phyloP scores from a whole-genome alignment of 176 grass and related monocot genomes.

The Panicum miliaceum region DNA sequence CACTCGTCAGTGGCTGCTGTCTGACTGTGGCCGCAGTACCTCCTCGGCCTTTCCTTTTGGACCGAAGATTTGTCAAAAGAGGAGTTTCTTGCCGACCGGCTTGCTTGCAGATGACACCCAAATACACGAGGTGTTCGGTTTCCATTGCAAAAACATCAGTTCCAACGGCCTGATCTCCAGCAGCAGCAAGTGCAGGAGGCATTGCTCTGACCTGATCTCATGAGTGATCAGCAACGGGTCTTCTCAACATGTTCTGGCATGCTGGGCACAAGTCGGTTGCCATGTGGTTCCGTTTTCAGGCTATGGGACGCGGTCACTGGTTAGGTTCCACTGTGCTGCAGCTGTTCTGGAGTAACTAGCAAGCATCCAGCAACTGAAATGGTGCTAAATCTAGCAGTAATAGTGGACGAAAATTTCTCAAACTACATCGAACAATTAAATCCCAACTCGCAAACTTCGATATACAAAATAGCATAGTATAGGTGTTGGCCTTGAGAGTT shows the following conservation, averaged over 20 bases:
- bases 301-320: background rate
- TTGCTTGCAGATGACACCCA: background rate
- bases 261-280: background rate
- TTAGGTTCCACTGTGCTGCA: background rate
- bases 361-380: background rate
- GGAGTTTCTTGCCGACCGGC: background rate
- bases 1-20: no score
- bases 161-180: background rate
- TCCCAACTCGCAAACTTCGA: no score
- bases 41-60: conserved; percentile 2
- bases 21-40: background rate
- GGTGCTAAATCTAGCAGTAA: background rate
- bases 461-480: no score
- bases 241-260: background rate
- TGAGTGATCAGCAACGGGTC: background rate
- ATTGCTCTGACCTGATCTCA: background rate
- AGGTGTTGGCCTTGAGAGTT: no score
- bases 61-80: background rate
- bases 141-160: background rate
- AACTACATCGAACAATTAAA: background rate
- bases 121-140: background rate
- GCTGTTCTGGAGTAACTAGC: no score
- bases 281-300: background rate
- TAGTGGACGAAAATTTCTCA: background rate
- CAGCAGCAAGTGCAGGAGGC: background rate